Evolutionary conservation across 2,329 filamentous ascomycete species (phyloP).

Genomic region (Ustilaginoidea virens): DNA sequence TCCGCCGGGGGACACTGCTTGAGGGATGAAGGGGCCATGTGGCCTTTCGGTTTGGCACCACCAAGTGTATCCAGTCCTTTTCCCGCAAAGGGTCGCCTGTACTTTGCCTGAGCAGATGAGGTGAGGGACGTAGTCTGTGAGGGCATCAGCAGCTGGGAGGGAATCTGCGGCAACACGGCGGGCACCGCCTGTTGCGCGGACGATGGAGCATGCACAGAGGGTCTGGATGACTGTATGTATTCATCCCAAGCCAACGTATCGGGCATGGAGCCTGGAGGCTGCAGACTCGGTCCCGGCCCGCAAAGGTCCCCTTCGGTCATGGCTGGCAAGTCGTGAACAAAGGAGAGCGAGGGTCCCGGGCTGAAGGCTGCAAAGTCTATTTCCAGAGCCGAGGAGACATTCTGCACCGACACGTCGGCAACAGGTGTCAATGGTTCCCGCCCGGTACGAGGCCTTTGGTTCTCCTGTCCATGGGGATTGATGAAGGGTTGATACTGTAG

Average conservation of each 20-base stretch:
- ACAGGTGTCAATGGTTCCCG: conserved; percentile 38
- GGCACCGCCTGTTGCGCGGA: conserved; percentile 9
- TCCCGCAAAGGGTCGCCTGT: conserved; percentile 38
- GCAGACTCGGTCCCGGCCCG: conserved; percentile 13
- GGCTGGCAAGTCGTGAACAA: conserved; percentile 17
- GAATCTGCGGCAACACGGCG: conserved; percentile 32
- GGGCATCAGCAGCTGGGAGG: conserved; percentile 32
- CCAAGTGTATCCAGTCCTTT: conserved; percentile 39
- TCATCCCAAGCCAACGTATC: conserved; percentile 40
- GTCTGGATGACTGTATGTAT: conserved; percentile 25
- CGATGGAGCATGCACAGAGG: too few relatives aligned
- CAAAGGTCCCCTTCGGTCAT: conserved; percentile 9
- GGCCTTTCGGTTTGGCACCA: conserved; percentile 10
- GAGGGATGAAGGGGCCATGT: too few relatives aligned
- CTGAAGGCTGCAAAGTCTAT: conserved; percentile 26
- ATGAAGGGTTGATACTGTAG: conserved; percentile 10
- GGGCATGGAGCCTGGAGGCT: conserved; percentile 29
- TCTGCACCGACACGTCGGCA: conserved; percentile 29
- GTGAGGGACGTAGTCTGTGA: conserved; percentile 38
- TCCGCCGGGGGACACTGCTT: too few relatives aligned
- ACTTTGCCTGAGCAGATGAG: conserved; percentile 32
- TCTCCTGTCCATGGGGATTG: conserved; percentile 28
- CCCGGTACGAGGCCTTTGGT: conserved; percentile 31
- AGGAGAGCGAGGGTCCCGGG: conserved; percentile 16
- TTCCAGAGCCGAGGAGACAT: conserved; percentile 19